phyloP scores from a whole-genome alignment of 306 rosid genomes.

The Canavalia ensiformis region DNA sequence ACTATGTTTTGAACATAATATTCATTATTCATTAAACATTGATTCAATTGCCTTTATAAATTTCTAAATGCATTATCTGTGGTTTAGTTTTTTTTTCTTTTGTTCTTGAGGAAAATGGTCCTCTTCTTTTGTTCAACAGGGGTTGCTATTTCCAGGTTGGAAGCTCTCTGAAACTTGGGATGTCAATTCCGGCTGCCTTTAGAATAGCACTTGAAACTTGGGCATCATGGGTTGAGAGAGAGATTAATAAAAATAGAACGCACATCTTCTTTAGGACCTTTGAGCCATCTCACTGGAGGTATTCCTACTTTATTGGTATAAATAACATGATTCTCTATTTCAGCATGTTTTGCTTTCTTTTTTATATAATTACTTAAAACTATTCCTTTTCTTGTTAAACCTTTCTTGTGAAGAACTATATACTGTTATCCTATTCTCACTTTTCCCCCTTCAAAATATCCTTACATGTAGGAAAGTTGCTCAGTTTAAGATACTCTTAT shows the following conservation, averaged over 20 bases:
- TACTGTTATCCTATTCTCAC: background rate
- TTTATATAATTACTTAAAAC: constrained; percentile 14
- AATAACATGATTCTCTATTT: constrained; percentile 33
- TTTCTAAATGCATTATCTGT: constrained; percentile 34
- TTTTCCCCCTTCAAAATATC: constrained; percentile 15
- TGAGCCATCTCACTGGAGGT: constrained; percentile 97
- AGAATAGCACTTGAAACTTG: constrained; percentile 73
- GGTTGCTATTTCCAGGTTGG: constrained; percentile 85
- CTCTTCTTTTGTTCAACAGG: constrained; percentile 59
- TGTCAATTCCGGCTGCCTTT: constrained; percentile 73
- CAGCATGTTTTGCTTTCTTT: constrained; percentile 35
- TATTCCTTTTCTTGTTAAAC: constrained; percentile 14
- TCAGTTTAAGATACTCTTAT: constrained; percentile 2
- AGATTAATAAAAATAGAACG: constrained; percentile 65
- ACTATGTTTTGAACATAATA: background rate
- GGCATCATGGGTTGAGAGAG: constrained; percentile 81
- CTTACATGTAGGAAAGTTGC: background rate
- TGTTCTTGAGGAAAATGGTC: constrained; percentile 34
- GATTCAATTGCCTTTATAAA: constrained; percentile 10
- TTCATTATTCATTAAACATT: constrained; percentile 27
- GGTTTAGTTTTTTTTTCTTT: constrained; percentile 10
- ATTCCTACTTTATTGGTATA: constrained; percentile 45
- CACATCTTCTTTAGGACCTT: constrained; percentile 78
- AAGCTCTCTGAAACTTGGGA: constrained; percentile 67
- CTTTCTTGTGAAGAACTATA: constrained; percentile 18